Conservation (phyloP, 331 rosid genomes). For the Arachis monticola region DNA sequence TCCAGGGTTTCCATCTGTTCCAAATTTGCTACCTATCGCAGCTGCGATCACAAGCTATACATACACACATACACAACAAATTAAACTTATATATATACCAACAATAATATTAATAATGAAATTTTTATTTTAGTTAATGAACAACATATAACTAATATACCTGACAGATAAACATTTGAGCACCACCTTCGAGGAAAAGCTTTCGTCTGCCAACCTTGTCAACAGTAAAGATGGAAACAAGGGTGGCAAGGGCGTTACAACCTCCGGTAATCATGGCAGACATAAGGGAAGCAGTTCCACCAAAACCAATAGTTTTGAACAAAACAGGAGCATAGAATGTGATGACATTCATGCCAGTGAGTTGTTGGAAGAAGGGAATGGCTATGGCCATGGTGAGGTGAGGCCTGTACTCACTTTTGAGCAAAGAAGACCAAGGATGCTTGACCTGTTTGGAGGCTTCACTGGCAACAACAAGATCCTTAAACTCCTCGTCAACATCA, state of each 20-base stretch:
- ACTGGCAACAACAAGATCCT: constrained; percentile 49
- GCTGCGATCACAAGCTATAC: constrained; percentile 1
- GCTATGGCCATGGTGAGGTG: constrained; percentile 49
- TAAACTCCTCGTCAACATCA: constrained; percentile 46
- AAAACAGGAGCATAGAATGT: constrained; percentile 63
- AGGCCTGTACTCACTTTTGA: constrained; percentile 50
- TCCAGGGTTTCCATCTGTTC: constrained; percentile 45
- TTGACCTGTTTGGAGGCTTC: constrained; percentile 45
- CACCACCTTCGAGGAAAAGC: constrained; percentile 58
- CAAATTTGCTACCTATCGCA: constrained; percentile 41
- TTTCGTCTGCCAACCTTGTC: constrained; percentile 57
- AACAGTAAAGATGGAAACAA: constrained; percentile 47
- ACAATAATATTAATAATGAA: too few species aligned
- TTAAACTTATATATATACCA: neutral
- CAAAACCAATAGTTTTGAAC: constrained; percentile 58
- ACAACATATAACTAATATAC: constrained; percentile 21
- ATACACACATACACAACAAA: neutral
- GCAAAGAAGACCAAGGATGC: constrained; percentile 52
- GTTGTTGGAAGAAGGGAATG: constrained; percentile 59
- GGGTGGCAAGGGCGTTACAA: constrained; percentile 50
- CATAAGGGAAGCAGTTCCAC: constrained; percentile 58
- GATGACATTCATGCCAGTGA: constrained; percentile 64
- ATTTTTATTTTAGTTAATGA: too few species aligned
- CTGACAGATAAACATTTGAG: constrained; percentile 63
- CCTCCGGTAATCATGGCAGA: constrained; percentile 53